These are phyloP conservation scores for Tricholoma furcatifolium DNA, from an alignment of 768 basidiomycete species.

Conservation along the genomic window DNA sequence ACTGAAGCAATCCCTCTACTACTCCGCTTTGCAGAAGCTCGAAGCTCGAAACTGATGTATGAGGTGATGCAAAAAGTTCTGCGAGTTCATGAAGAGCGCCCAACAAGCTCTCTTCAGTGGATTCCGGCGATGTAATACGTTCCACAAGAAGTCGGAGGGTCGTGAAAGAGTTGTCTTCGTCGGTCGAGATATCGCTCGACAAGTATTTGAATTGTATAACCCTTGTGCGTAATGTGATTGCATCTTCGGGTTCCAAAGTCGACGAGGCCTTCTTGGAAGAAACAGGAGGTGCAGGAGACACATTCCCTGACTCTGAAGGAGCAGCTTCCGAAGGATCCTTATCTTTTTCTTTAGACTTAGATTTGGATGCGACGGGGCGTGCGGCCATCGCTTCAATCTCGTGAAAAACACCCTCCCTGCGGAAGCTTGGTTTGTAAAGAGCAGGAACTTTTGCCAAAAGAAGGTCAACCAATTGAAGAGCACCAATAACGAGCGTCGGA, in stretches of 20 bases:
- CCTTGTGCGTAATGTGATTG: slow-evolving; percentile 87
- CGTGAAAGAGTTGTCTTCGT: slow-evolving; percentile 62
- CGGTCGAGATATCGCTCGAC: slow-evolving; percentile 50
- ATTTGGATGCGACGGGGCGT: slow-evolving; percentile 52
- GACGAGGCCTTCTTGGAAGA: slow-evolving; percentile 69
- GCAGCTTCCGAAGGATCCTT: slow-evolving; percentile 43
- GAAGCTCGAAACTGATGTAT: slow-evolving; percentile 88
- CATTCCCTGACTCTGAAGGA: slow-evolving; percentile 38
- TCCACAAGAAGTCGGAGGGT: slow-evolving; percentile 65
- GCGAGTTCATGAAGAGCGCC: slow-evolving; percentile 75
- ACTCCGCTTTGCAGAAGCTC: slow-evolving; percentile 93
- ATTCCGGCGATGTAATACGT: slow-evolving; percentile 51
- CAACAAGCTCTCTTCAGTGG: slow-evolving; percentile 61
- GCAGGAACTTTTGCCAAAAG: slow-evolving; percentile 81
- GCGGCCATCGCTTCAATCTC: slow-evolving; percentile 82
- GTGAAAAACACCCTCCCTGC: slow-evolving; percentile 94
- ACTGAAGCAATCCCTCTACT: slow-evolving; percentile 81
- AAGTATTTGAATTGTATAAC: slow-evolving; percentile 86
- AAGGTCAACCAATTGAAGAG: slow-evolving; percentile 91
- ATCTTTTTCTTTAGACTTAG: slow-evolving; percentile 40
- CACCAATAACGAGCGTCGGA: slow-evolving; percentile 79
- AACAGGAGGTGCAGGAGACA: slow-evolving; percentile 31
- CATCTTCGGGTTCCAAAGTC: slow-evolving; percentile 82
- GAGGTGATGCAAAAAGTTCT: slow-evolving; percentile 71
- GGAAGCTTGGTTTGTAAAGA: slow-evolving; percentile 86